Base-by-base conservation (phyloP, 208 protist species). In the Tritrichomonas foetus region DNA sequence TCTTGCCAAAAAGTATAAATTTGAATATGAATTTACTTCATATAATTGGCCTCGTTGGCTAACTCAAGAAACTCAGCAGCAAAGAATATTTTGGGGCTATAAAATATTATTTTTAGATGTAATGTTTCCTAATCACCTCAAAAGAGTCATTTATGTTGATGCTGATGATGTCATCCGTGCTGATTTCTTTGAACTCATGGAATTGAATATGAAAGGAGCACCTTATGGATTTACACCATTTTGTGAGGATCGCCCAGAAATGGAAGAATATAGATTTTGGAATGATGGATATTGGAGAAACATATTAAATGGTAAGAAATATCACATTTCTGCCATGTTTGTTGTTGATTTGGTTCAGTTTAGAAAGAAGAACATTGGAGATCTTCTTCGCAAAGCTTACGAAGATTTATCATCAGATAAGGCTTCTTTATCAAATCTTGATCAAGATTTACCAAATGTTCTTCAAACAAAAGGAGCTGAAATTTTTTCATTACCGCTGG, bases 71-170 rank as follows among this genome's bases (percentile, higher is more conserved):
- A 97, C 96, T 33, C 97, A 98, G 78, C 99, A 99, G 97, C 97
- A 99, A 95, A 96, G 99, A 64, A 97, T 97, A n/a, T 99, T 99
- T 94, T 99, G 98, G 99, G 98, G 96, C 41, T 98, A 99, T 96
- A 99, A 99, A 96, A 98, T 99, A 92, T 96, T 99, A 11, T 99
- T 99, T 96, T 96, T 99, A 3, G 99, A 99, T 96, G 98, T 99
- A 0, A 94, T 99, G 16, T 99, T 99, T 94, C 99, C 99, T 3
- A 93, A 97, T 50, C 95, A 97, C 57, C 96, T 99, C 0, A 96
- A 99, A 13, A 96, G 97, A 78, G 95, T 99, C 92, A 98, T 99
- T 94, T 99, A 99, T 94, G 97, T 99, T 8, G 98, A 99, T 94
- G 97, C 98, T 0, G 98, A 99, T 95, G 98, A 99, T 95, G 94